phyloP scores from a whole-genome alignment of 192 early-diverging fungal species.

The Anaeromyces robustus region DNA sequence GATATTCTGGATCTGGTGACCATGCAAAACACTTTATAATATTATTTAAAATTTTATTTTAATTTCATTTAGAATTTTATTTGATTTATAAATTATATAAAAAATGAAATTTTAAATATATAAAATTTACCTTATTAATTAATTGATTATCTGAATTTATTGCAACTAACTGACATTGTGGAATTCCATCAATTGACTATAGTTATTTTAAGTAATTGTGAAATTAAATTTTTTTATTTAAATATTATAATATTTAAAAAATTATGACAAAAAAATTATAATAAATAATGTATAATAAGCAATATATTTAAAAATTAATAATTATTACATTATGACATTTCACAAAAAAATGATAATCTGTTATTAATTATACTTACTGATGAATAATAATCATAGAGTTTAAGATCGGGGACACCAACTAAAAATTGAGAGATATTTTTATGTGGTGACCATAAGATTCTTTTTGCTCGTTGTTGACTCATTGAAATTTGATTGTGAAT shows the following conservation, averaged over 20 bases:
- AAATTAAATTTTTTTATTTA: no score
- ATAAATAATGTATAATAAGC: no score
- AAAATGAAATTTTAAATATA: no score
- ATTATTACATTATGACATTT: no score
- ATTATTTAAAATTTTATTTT: not conserved
- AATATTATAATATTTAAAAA: no score
- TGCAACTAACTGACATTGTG: not conserved
- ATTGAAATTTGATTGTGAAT: not conserved
- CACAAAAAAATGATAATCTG: no score
- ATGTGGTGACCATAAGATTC: constrained; percentile 2
- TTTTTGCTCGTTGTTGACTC: not conserved
- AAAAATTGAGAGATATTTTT: constrained; percentile 2
- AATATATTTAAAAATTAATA: no score
- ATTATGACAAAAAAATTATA: no score
- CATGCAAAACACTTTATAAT: constrained; percentile 7
- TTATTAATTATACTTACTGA: not conserved
- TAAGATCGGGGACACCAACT: constrained; percentile 3
- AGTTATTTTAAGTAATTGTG: not conserved
- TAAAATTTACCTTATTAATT: not conserved
- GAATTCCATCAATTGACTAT: not conserved
- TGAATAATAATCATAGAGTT: constrained; percentile 3
- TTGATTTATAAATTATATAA: no score
- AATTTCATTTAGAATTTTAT: no score
- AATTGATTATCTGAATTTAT: constrained; percentile 3
- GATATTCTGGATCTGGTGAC: constrained; percentile 1